phyloP scores from a whole-genome alignment of 495 filamentous ascomycete species.

The Pseudoneurospora amorphoporcata region DNA sequence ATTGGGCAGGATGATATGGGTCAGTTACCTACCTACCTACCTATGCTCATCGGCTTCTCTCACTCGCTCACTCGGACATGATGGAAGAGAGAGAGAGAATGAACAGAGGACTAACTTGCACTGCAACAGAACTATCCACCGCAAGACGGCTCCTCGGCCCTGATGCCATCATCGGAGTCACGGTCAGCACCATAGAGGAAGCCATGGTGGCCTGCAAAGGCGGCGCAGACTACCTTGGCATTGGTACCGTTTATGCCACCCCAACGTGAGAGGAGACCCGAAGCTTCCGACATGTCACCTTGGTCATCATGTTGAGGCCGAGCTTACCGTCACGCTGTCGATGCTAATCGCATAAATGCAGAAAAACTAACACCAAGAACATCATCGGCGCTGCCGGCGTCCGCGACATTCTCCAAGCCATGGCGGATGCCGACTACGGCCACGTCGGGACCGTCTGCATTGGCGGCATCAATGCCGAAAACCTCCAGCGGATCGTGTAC shows the following conservation, averaged over 20 bases:
- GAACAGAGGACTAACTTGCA: neutral
- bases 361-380: slow-evolving; percentile 64
- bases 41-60: neutral
- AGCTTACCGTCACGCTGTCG: neutral
- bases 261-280: slow-evolving; percentile 46
- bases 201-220: slow-evolving; percentile 52
- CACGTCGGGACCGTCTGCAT: slow-evolving; percentile 60
- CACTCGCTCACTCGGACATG: neutral
- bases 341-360: slow-evolving; percentile 14
- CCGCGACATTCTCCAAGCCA: slow-evolving; percentile 52
- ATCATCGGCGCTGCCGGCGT: slow-evolving; percentile 78
- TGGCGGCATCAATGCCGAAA: slow-evolving; percentile 76
- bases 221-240: slow-evolving; percentile 81
- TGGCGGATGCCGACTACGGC: slow-evolving; percentile 29
- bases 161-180: slow-evolving; percentile 58
- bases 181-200: slow-evolving; percentile 56
- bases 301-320: neutral
- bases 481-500: slow-evolving; percentile 61
- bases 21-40: slow-evolving; percentile 14
- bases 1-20: slow-evolving; percentile 92
- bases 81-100: neutral
- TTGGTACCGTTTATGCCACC: slow-evolving; percentile 81
- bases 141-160: slow-evolving; percentile 66
- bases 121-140: slow-evolving; percentile 41
- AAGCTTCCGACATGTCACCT: neutral